These are phyloP conservation scores for Citrullus colocynthis DNA, from an alignment of 306 rosid species.

Conservation along the genomic window DNA sequence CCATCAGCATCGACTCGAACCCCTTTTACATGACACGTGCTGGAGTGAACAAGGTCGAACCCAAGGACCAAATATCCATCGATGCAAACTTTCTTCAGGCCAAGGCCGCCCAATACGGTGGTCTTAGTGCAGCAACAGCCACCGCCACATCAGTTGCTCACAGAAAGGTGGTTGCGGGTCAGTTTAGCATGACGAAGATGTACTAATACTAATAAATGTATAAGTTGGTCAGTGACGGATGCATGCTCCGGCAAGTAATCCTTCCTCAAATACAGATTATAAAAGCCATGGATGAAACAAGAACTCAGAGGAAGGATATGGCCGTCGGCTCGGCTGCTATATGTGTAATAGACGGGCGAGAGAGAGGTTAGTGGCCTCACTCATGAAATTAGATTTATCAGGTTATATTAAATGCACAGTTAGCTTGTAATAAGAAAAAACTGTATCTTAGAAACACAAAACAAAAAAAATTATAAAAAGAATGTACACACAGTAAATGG, in stretches of 20 bases:
- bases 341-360: background rate
- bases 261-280: background rate
- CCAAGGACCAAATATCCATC: conserved; percentile 33
- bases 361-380: background rate
- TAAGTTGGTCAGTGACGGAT: background rate
- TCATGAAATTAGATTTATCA: conserved; percentile 14
- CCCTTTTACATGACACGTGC: conserved; percentile 75
- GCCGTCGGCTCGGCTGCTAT: background rate
- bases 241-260: background rate
- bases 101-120: conserved; percentile 42
- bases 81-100: conserved; percentile 52
- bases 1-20: conserved; percentile 60
- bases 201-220: conserved; percentile 16
- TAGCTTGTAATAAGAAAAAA: conserved; percentile 17
- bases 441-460: conserved; percentile 1
- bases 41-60: conserved; percentile 49
- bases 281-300: background rate
- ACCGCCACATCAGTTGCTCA: conserved; percentile 32
- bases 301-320: background rate
- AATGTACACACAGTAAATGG: background rate
- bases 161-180: conserved; percentile 59
- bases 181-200: conserved; percentile 58
- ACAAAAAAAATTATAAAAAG: background rate
- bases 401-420: conserved; percentile 19
- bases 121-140: conserved; percentile 34